Conservation (phyloP, 352 stramenopile species). For the Globisporangium alternatum region DNA sequence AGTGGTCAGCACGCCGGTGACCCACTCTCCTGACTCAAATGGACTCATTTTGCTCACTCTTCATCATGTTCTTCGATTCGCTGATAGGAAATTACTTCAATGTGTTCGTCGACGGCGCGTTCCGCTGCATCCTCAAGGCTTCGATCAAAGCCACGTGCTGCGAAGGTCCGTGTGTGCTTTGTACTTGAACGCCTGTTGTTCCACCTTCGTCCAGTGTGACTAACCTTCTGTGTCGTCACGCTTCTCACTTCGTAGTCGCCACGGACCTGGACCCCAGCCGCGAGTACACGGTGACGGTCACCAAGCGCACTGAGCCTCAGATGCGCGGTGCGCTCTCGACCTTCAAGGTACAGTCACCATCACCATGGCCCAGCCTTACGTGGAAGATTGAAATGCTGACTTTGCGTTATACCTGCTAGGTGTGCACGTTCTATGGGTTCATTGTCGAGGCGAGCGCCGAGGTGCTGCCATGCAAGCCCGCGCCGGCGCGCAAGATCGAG, state of each 20-base stretch:
- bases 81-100: conserved; percentile 82
- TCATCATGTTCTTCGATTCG: neutral
- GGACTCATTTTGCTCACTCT: neutral
- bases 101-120: conserved; percentile 73
- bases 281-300: conserved; percentile 67
- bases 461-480: conserved; percentile 43
- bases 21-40: conserved; percentile 14
- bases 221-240: neutral
- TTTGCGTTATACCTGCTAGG: conserved; percentile 5
- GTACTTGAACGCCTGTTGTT: neutral
- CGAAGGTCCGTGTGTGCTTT: conserved; percentile 38
- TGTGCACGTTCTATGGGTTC: conserved; percentile 88
- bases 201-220: neutral
- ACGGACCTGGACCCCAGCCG: conserved; percentile 44
- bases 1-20: conserved; percentile 18
- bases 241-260: conserved; percentile 32
- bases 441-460: conserved; percentile 70
- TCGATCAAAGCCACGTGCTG: conserved; percentile 77
- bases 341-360: conserved; percentile 53
- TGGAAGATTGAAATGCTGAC: too few relatives aligned
- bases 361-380: too few relatives aligned
- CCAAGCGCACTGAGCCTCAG: conserved; percentile 83
- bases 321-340: conserved; percentile 83
- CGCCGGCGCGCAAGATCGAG: conserved; percentile 56
- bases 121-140: conserved; percentile 74